A percentile compares a stretch with the other conserved stretches of the same genome.
These are phyloP conservation scores for Handroanthus guayacan DNA, from an alignment of 257 asterid genomes.

Conservation along the genomic window DNA sequence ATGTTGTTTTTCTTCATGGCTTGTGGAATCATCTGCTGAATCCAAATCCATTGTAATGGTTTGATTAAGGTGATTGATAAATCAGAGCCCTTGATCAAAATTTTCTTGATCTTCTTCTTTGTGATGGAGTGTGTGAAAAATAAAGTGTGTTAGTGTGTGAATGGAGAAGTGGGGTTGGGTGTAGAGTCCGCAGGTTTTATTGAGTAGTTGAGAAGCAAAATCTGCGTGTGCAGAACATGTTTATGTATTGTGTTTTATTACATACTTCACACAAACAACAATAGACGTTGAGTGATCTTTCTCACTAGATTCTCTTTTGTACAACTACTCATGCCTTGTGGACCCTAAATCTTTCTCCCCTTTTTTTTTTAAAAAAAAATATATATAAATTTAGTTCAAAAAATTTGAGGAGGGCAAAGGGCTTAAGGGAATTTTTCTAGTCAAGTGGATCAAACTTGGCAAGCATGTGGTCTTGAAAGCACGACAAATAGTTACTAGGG, in stretches of 20 bases:
- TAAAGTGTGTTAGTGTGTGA: background rate
- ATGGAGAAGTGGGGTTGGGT: background rate
- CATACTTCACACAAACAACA: conserved; percentile 31
- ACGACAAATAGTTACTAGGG: too few relatives aligned
- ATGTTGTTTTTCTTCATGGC: conserved; percentile 33
- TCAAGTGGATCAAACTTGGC: too few relatives aligned
- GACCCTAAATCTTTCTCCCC: conserved; percentile 29
- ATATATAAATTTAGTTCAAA: background rate
- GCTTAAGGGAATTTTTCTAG: too few relatives aligned
- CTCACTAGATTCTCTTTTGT: conserved; percentile 58
- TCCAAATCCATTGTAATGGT: conserved; percentile 42
- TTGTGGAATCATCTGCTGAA: conserved; percentile 23
- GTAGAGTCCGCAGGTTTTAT: conserved; percentile 32
- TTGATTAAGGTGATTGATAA: background rate
- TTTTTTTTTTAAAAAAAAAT: background rate
- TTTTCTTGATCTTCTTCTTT: background rate
- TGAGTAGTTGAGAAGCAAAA: conserved; percentile 69
- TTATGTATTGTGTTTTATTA: conserved; percentile 35
- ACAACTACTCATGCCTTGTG: conserved; percentile 44
- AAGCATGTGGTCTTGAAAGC: too few relatives aligned
- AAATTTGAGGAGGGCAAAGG: too few relatives aligned
- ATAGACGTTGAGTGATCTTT: conserved; percentile 46
- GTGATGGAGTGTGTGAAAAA: conserved; percentile 7
- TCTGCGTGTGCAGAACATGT: conserved; percentile 50
- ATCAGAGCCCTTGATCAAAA: background rate